Evolutionary conservation across 352 stramenopile genomes (phyloP).

Genomic region (Phytophthora pini): DNA sequence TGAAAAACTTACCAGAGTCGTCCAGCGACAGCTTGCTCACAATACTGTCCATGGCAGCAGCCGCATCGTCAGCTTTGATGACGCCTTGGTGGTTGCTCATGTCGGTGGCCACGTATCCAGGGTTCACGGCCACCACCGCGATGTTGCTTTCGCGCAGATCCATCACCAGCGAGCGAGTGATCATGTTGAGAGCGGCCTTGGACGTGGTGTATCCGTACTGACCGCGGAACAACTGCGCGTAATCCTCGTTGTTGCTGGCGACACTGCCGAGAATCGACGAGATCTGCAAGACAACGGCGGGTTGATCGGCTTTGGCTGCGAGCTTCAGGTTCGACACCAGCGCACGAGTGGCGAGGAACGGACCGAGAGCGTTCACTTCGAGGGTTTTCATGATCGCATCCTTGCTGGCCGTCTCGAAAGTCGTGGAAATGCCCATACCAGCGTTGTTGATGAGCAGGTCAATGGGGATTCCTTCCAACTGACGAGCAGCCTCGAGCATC

Average conservation of each 20-base stretch:
- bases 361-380: constrained; percentile 13
- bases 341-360: constrained; percentile 7
- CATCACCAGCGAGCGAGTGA: constrained; percentile 11
- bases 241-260: constrained; percentile 8
- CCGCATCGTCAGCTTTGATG: background rate
- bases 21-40: constrained; percentile 6
- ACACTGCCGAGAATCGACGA: constrained; percentile 6
- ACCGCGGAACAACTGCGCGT: constrained; percentile 9
- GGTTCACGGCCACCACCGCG: constrained; percentile 5
- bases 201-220: constrained; percentile 12
- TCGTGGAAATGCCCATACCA: constrained; percentile 2
- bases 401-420: constrained; percentile 10
- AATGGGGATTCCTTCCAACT: constrained; percentile 11
- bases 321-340: constrained; percentile 11
- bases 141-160: constrained; percentile 11
- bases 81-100: constrained; percentile 9
- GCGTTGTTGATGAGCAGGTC: constrained; percentile 23
- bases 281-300: constrained; percentile 6
- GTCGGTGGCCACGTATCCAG: constrained; percentile 9
- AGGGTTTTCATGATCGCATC: constrained; percentile 9
- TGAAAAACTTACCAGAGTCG: constrained; percentile 5
- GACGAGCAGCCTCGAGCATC: constrained; percentile 9
- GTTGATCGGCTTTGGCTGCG: background rate
- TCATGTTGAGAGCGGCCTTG: constrained; percentile 16
- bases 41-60: constrained; percentile 1